Conservation (phyloP, 176 grass and related monocot species). For the Raddia distichophylla region DNA sequence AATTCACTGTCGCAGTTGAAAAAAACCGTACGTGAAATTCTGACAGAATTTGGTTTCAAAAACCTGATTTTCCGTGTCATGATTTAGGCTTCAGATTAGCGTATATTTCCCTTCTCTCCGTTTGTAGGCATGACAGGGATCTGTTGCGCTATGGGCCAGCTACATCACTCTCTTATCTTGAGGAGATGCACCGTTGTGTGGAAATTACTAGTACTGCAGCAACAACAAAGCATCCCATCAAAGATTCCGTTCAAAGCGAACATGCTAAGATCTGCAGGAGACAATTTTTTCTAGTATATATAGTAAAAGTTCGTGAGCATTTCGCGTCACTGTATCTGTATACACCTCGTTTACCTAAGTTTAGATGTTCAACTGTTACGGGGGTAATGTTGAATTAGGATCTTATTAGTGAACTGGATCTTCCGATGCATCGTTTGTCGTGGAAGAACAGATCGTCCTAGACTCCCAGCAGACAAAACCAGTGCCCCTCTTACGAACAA, state of each 20-base stretch:
- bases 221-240: background rate
- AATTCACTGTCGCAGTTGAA: too few species aligned
- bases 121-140: background rate
- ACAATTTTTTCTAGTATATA: too few species aligned
- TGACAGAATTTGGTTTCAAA: too few species aligned
- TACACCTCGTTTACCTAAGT: too few species aligned
- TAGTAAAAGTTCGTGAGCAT: too few species aligned
- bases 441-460: too few species aligned
- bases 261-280: background rate
- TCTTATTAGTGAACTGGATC: background rate
- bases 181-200: background rate
- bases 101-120: background rate
- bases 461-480: background rate
- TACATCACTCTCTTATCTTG: slow-evolving; percentile 25
- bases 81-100: background rate
- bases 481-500: too few species aligned
- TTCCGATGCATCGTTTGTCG: background rate
- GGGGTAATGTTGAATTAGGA: background rate
- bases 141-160: background rate
- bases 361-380: background rate
- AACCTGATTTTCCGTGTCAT: background rate
- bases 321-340: too few species aligned
- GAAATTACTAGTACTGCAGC: background rate
- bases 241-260: slow-evolving; percentile 28
- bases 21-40: too few species aligned